Evolutionary conservation across 176 grass and related monocot genomes (phyloP), one percentile per base, ranked within the genome.

Genomic region (Aechmea fasciata): DNA sequence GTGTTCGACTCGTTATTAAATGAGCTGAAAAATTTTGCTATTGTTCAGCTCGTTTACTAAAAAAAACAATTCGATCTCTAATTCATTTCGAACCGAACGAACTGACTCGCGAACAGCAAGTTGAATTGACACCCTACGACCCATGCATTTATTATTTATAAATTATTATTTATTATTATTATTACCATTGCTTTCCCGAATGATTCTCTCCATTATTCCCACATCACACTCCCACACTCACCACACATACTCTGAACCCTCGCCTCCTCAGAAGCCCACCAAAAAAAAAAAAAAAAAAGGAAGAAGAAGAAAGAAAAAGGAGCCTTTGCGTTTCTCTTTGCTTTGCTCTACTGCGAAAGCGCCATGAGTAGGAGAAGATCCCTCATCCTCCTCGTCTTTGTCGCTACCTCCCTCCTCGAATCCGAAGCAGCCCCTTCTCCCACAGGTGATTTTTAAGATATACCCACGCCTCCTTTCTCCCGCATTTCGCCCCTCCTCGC

Each of bases 341-440:
- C 18, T 63, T 57, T 52, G 54, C 67, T 70, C 51, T 22, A 15
- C 18, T 63, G 61, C 51, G 54, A 66, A 66, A 71, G 57, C 65
- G 24, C 74, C 78, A 87, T 91, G 81, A 66, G 77, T 49, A 17
- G 13, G 67, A 52, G 15, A 55, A 69, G 73, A 81, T 74, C 77
- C 57, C 74, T 10, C 51, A 71, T 79, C 28, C 11, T 77, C 24
- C 65, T 78, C 26, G 57, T 84, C 65, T 14, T 70, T 68, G 18
- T 26, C 82, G 78, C 77, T 75, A 57, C 24, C 59, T 10, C 48
- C 75, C 76, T 57, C 11, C 3, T 70, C 70, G 61, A 69, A 66
- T 66, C 80, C 69, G 52, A 12, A 50, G 81, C 84, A 14, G 64
- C 77, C 29, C 82, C 79, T 18, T 48, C 79, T 48, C 71, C 74